Percentiles rank a stretch among this genome's conserved stretches.
phyloP scores from a whole-genome alignment of 2,329 filamentous ascomycete genomes.

The Beauveria sp. region DNA sequence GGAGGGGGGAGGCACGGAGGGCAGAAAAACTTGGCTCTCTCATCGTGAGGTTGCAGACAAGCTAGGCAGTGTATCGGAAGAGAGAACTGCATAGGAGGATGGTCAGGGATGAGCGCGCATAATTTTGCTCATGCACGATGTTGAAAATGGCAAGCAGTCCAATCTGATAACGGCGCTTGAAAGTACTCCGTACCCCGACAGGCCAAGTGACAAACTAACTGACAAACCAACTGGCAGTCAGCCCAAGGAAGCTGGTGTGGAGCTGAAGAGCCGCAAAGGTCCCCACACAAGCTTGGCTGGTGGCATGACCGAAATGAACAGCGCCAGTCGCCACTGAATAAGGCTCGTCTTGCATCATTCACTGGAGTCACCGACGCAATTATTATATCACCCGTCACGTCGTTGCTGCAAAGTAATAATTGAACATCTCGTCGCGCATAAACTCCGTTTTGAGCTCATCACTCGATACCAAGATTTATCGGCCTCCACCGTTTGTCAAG shows the following conservation, averaged over 20 bases:
- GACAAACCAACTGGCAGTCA: not conserved
- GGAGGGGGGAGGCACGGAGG: not conserved
- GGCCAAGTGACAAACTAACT: not conserved
- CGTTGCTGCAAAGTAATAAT: not conserved
- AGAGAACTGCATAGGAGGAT: not conserved
- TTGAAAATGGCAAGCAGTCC: not conserved
- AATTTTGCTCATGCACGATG: not conserved
- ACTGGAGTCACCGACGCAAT: not conserved
- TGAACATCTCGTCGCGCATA: not conserved
- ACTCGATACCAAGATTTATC: not conserved
- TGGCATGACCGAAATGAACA: not conserved
- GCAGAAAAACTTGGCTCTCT: too few relatives aligned
- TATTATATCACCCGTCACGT: not conserved
- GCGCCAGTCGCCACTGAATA: not conserved
- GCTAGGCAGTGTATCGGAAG: not conserved
- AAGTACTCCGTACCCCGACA: too few relatives aligned
- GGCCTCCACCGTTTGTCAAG: not conserved
- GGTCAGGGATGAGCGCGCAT: not conserved
- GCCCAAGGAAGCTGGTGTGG: not conserved
- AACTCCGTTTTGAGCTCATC: not conserved
- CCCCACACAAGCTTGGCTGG: constrained; percentile 1
- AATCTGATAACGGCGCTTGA: not conserved
- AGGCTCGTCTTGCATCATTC: not conserved
- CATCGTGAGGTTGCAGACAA: too few relatives aligned
- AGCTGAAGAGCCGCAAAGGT: not conserved